A percentile compares a stretch with the other conserved stretches of the same genome.
Conservation (phyloP, 179 eudicot species). For the Beta macrorhiza region DNA sequence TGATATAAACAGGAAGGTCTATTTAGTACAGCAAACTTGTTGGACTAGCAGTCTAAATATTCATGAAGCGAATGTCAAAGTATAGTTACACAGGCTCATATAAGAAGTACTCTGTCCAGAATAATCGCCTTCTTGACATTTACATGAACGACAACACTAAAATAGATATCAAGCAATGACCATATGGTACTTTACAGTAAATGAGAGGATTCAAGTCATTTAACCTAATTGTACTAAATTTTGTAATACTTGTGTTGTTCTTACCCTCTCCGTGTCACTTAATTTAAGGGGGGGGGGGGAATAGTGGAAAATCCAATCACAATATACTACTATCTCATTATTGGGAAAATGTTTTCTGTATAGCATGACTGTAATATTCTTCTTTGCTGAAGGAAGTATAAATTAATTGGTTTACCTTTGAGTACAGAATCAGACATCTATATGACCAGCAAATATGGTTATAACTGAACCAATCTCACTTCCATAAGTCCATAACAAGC, state of each 20-base stretch:
- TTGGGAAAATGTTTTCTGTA: no score
- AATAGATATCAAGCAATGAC: not conserved
- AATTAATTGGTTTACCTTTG: not conserved
- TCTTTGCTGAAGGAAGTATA: not conserved
- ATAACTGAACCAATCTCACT: not conserved
- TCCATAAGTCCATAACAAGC: not conserved
- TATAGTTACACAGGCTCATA: not conserved
- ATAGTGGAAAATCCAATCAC: not conserved
- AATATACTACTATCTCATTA: not conserved
- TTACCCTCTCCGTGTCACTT: not conserved
- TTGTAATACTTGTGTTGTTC: not conserved
- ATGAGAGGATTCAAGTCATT: not conserved
- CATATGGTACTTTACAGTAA: not conserved
- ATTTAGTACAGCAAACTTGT: not conserved
- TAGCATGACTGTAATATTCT: no score
- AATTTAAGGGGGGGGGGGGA: not conserved
- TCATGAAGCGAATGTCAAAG: no score
- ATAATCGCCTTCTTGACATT: no score
- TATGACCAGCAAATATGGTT: not conserved
- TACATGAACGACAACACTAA: not conserved
- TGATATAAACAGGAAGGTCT: slow-evolving; percentile 11
- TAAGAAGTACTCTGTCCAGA: not conserved
- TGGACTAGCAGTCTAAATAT: not conserved
- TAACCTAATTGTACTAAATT: not conserved
- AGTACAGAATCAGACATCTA: not conserved